Conservation (phyloP, 2,329 filamentous ascomycete genomes). For the Colletotrichum horii region DNA sequence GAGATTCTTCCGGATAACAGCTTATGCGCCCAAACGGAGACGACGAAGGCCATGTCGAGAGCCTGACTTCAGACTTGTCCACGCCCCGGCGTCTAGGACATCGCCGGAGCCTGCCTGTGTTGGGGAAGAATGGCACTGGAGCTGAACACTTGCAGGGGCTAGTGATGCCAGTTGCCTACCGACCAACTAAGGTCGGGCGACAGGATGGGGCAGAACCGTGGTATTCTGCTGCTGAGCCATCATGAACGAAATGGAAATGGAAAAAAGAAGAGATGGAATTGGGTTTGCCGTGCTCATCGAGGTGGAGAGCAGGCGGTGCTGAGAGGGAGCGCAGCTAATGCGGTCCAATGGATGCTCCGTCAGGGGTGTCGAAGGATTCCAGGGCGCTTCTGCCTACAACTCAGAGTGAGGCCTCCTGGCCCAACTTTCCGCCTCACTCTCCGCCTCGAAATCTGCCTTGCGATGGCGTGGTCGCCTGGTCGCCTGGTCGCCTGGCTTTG, state of each 20-base stretch:
- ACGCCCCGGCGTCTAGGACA: not conserved
- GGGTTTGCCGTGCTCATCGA: not conserved
- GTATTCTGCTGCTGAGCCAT: not conserved
- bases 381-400: not conserved
- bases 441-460: not conserved
- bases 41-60: not conserved
- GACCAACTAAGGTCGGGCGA: not conserved
- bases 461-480: not conserved
- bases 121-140: not conserved
- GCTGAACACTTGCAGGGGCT: not conserved
- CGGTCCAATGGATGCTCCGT: not conserved
- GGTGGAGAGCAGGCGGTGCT: not conserved
- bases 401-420: not conserved
- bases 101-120: not conserved
- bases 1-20: not conserved
- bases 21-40: not conserved
- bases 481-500: not conserved
- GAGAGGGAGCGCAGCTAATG: not conserved
- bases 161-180: not conserved
- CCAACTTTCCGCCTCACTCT: conserved; percentile 18
- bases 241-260: not conserved
- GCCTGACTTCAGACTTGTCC: not conserved
- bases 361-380: not conserved
- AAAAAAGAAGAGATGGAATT: not conserved
- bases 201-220: not conserved